Percentiles rank a stretch among this genome's conserved stretches.
Conservation (phyloP, 2,329 filamentous ascomycete genomes). For the Pseudocercospora fijiensis region DNA sequence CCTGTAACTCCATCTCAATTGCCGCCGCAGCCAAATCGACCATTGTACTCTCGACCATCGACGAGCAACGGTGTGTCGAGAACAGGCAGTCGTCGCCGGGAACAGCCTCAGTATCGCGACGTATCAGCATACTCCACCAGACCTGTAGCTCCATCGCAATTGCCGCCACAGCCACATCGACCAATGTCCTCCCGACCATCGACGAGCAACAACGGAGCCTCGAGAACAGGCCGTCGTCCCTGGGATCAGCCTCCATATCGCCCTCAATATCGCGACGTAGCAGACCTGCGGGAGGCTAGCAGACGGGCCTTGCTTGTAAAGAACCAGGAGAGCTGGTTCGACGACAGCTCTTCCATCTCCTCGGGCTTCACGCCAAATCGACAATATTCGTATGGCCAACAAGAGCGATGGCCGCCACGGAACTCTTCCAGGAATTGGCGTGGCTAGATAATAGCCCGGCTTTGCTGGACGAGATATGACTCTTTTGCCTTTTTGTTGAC, state of each 20-base stretch:
- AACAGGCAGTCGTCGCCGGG: not conserved
- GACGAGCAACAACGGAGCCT: not conserved
- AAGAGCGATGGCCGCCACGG: conserved; percentile 1
- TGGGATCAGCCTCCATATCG: not conserved
- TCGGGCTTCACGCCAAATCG: not conserved
- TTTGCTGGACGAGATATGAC: not conserved
- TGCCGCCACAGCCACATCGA: not conserved
- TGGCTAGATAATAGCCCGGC: not conserved
- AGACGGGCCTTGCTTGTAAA: not conserved
- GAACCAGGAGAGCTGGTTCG: conserved; percentile 1
- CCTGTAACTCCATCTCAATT: not conserved
- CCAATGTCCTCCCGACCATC: not conserved
- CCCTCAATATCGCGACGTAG: not conserved
- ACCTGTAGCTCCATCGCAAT: not conserved
- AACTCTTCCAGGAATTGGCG: not conserved
- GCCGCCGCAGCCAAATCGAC: not conserved
- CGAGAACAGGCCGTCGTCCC: not conserved
- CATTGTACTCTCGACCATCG: not conserved
- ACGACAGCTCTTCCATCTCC: not conserved
- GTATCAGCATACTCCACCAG: not conserved
- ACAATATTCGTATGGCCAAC: not conserved
- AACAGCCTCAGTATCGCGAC: not conserved
- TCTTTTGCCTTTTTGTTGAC: not conserved
- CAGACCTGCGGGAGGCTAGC: not conserved
- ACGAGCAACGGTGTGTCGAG: not conserved